phyloP scores from a whole-genome alignment of 176 grass and related monocot genomes.

The Ensete glaucum region DNA sequence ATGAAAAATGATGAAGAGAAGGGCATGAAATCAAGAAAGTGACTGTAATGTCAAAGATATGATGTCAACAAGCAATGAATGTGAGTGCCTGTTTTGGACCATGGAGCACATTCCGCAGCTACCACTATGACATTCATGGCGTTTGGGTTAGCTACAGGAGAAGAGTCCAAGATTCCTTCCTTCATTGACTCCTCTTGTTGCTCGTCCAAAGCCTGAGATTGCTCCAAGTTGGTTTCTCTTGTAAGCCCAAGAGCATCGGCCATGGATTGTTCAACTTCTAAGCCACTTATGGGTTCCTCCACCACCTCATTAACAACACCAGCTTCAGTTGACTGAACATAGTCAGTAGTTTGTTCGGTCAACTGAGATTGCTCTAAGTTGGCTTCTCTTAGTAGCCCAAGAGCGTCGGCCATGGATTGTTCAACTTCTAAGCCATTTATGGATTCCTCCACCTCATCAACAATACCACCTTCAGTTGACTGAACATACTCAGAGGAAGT shows the following conservation, averaged over 20 bases:
- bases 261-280: constrained; percentile 19
- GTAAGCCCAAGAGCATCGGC: constrained; percentile 28
- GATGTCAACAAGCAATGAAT: neutral
- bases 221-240: constrained; percentile 20
- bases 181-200: constrained; percentile 18
- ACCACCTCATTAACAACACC: constrained; percentile 11
- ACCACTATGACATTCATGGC: constrained; percentile 81
- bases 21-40: neutral
- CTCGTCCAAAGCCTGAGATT: constrained; percentile 19
- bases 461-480: constrained; percentile 1
- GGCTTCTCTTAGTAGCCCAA: constrained; percentile 24
- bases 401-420: constrained; percentile 16
- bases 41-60: neutral
- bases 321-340: constrained; percentile 12
- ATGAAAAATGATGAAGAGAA: neutral
- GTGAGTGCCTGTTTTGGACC: constrained; percentile 93
- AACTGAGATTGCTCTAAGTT: constrained; percentile 18
- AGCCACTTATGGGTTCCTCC: constrained; percentile 25
- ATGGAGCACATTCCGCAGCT: constrained; percentile 89
- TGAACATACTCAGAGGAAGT: constrained; percentile 21
- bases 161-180: constrained; percentile 30
- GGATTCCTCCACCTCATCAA: constrained; percentile 21
- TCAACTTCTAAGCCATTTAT: constrained; percentile 27
- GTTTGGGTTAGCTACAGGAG: constrained; percentile 36
- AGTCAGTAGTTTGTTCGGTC: neutral